Evolutionary conservation across 441 rosid genomes (phyloP).

Genomic region (Metrosideros polymorpha): DNA sequence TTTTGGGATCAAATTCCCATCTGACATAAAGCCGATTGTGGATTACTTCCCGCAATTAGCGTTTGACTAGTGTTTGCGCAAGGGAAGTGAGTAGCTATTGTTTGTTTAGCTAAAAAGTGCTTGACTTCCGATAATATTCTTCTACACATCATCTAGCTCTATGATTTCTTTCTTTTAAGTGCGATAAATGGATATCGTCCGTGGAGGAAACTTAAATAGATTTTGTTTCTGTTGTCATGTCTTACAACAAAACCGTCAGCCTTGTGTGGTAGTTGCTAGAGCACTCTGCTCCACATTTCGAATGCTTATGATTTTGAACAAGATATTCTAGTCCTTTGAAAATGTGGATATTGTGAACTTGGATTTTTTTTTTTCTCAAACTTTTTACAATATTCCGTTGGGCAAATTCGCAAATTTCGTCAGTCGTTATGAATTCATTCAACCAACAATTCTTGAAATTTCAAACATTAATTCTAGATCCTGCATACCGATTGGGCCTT

Average conservation of each 20-base stretch:
- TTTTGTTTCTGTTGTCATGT: no score
- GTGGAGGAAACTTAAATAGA: no score
- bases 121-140: not conserved
- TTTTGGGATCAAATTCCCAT: not conserved
- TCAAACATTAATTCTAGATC: no score
- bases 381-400: no score
- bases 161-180: not conserved
- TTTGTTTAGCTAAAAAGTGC: not conserved
- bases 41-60: not conserved
- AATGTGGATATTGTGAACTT: no score
- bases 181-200: not conserved
- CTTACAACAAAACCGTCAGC: no score
- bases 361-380: no score
- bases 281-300: not conserved
- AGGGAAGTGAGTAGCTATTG: not conserved
- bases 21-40: not conserved
- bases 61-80: not conserved
- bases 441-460: no score
- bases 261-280: not conserved
- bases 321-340: not conserved
- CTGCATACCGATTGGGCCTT: no score
- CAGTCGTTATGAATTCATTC: no score
- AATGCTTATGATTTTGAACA: not conserved
- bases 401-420: no score
- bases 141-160: not conserved